phyloP scores from a whole-genome alignment of 208 protist genomes.

The Acanthamoeba rhysodes region DNA sequence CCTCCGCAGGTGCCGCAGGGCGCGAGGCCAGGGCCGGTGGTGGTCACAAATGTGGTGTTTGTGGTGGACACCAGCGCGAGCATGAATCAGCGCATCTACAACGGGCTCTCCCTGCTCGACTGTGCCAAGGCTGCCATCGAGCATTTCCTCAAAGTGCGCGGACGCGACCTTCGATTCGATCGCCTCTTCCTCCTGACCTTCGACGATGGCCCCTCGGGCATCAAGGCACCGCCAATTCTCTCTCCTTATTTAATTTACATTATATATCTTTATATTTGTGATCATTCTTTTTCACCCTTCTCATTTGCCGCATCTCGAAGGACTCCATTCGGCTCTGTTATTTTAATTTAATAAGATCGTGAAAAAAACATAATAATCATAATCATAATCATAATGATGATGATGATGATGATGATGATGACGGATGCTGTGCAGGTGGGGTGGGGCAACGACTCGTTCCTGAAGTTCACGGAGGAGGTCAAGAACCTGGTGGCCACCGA shows the following conservation, averaged over 20 bases:
- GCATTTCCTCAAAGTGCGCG: constrained; percentile 83
- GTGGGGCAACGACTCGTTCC: constrained; percentile 76
- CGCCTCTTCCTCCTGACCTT: constrained; percentile 82
- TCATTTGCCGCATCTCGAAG: no score
- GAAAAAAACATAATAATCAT: no score
- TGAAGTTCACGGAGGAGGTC: constrained; percentile 79
- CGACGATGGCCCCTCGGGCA: constrained; percentile 72
- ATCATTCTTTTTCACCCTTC: not conserved
- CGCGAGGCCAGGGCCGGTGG: not conserved
- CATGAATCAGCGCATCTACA: constrained; percentile 81
- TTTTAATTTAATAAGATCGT: no score
- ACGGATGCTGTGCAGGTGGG: constrained; percentile 76
- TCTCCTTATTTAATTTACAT: not conserved
- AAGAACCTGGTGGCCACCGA: constrained; percentile 79
- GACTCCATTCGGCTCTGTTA: no score
- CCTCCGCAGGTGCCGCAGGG: not conserved
- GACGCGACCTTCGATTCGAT: constrained; percentile 81
- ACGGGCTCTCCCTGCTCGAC: constrained; percentile 82
- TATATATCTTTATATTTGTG: not conserved
- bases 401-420: no score
- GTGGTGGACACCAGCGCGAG: constrained; percentile 83
- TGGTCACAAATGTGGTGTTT: constrained; percentile 73
- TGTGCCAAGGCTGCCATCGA: constrained; percentile 82
- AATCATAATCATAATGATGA: no score
- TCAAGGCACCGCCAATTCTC: constrained; percentile 55